A percentile compares a stretch with the other conserved stretches of the same genome.
phyloP scores from a whole-genome alignment of 192 early-diverging fungal species.

The Linnemannia hyalina region DNA sequence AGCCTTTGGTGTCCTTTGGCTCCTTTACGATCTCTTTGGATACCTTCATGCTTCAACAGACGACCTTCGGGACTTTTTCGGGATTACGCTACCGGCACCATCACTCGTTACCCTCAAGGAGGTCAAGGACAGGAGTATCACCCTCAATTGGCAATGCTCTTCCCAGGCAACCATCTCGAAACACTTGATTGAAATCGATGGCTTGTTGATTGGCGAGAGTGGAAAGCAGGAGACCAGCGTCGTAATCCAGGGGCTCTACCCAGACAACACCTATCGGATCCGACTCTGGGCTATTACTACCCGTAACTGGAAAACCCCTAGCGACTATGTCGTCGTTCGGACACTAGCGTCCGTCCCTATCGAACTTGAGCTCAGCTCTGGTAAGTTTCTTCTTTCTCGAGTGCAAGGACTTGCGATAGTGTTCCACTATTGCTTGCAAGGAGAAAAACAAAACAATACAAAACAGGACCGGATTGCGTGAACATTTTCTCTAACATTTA shows the following conservation, averaged over 20 bases:
- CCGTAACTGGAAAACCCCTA: constrained; percentile 55
- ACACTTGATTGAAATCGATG: constrained; percentile 53
- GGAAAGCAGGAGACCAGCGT: constrained; percentile 57
- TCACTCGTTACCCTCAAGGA: constrained; percentile 55
- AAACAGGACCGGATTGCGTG: background rate
- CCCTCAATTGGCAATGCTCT: constrained; percentile 53
- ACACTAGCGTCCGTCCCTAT: constrained; percentile 44
- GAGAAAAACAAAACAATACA: background rate
- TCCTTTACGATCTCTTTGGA: constrained; percentile 52
- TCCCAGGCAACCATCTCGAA: constrained; percentile 53
- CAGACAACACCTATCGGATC: constrained; percentile 52
- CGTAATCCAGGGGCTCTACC: constrained; percentile 50
- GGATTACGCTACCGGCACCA: constrained; percentile 45
- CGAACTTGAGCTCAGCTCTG: constrained; percentile 50
- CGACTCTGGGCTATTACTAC: constrained; percentile 54
- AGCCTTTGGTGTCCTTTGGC: constrained; percentile 51
- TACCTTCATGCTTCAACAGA: constrained; percentile 54
- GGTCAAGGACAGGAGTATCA: constrained; percentile 55
- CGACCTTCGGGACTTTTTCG: constrained; percentile 49
- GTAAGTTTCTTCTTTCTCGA: constrained; percentile 4
- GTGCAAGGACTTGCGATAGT: background rate
- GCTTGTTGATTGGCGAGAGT: constrained; percentile 48
- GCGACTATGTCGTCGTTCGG: constrained; percentile 48
- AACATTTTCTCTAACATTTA: background rate
- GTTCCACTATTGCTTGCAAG: background rate